Evolutionary conservation across 2,329 filamentous ascomycete species (phyloP), one percentile per base, ranked within the genome.

Genomic region (Botrytis galanthina): DNA sequence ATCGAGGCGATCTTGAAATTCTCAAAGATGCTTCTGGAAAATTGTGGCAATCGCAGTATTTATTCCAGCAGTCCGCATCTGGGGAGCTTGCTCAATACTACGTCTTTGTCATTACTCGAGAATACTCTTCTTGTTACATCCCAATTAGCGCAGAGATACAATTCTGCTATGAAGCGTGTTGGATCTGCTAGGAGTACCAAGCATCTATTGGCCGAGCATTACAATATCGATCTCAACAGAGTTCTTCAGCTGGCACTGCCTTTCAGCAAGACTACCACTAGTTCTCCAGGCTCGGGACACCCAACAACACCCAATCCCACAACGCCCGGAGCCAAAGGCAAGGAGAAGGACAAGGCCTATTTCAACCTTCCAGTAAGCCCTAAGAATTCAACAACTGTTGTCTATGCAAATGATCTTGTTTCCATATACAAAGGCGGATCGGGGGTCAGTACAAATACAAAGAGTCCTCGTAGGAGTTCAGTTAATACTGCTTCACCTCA

Each of bases 11-110:
- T 98, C 71, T 86, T 99, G 74, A 87, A 89, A 78, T 99, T 99
- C 82, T 97, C 95, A 35, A 90, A 92, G 75, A 88, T 97, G 82
- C 86, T 99, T 44, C 85, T 98, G 70, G 94, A 98, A 81, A 96
- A 97, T 81, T 99, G 96, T 83, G 96, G 95, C 74, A 99, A 99
- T 81, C 88, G 97, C 78, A 98, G 95, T 84, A 91, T 99, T 79
- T 99, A 98, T 82, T 93, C 92, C 75, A 99, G 96, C 85, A 98
- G 95, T 81, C 87, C 91, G 77, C 93, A 97, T 79, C 85, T 99
- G 75, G 96, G 95, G 81, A 91, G 95, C 80, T 87, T 99, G 59
- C 88, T 99, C 74, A 93, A 98, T 82, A 95, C 93, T 62, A 95
- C 93, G 4, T 95, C 92, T 37, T 86, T 95, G 73, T 89, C 90